Evolutionary conservation across 352 stramenopile genomes (phyloP), one percentile per base, ranked within the genome.

Genomic region (Phytophthora fragariaefolia): DNA sequence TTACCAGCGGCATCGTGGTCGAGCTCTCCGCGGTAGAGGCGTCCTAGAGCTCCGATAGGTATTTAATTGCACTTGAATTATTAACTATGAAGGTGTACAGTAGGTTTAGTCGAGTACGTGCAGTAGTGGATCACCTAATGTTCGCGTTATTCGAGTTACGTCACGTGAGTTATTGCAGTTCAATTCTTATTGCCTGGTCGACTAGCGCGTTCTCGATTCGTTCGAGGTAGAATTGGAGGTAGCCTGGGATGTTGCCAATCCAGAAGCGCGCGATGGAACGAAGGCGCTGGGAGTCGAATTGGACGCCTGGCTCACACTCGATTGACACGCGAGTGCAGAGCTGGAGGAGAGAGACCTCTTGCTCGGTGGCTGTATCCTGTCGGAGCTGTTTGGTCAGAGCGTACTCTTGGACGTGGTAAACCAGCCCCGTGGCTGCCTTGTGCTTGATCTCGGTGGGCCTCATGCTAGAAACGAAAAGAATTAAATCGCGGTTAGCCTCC

Each of bases 171-270:
- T 27, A 27, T 30, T 30, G 36, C 26, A 22, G 12, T 18, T 42
- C 26, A 27, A 17, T 17, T 20, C 24, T 15, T 6, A 69, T n/a
- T 13, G 36, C 48, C 27, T 58, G 62, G 17, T 71, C 62, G 8
- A 75, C 38, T 13, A 83, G 63, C 17, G 70, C 58, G 23, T 83
- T 82, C 47, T 83, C 76, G 20, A 80, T 83, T 57, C 75, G 70
- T 53, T 80, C 63, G 36, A 66, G 66, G 26, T 69, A 72, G 34
- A 60, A 61, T 3, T 46, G 52, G 20, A 83, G 62, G 63, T 82
- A 75, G 13, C 30, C 63, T 5, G 63, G 61, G 20, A 61, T 68
- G 10, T 68, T 71, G 24, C 59, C 73, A 46, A 82, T 62, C 42
- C 78, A 65, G 46, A 84, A 84, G 20, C 79, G 62, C 2, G 70